Evolutionary conservation across 148 eudicot genomes (phyloP).

Genomic region (Silene latifolia): DNA sequence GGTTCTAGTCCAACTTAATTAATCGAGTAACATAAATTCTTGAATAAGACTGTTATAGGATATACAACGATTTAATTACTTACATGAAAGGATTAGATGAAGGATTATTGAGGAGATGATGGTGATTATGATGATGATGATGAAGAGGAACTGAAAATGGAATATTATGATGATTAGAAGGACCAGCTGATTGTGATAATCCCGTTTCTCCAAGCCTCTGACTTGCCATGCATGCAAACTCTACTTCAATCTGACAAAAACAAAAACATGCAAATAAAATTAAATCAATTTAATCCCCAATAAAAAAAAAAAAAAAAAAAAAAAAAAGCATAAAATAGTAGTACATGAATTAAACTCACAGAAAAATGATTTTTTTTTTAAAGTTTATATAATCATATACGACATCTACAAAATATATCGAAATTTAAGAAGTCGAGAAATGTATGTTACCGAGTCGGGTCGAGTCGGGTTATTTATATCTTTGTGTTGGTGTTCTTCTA

Average conservation of each 20-base stretch:
- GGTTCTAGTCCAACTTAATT: no score
- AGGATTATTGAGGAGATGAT: constrained; percentile 33
- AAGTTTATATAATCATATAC: no score
- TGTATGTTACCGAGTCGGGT: background rate
- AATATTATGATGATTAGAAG: constrained; percentile 62
- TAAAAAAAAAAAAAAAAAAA: no score
- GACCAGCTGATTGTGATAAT: constrained; percentile 52
- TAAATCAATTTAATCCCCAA: background rate
- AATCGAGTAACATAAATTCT: no score
- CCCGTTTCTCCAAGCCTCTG: constrained; percentile 60
- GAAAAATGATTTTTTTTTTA: background rate
- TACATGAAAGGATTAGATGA: constrained; percentile 64
- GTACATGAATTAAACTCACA: background rate
- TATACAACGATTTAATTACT: background rate
- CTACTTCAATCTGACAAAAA: background rate
- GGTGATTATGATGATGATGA: constrained; percentile 16
- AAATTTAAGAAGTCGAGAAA: no score
- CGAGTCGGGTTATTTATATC: no score
- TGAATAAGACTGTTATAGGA: background rate
- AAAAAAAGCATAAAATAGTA: no score
- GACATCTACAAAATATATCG: background rate
- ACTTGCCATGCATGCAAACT: constrained; percentile 63
- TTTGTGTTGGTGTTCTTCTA: no score
- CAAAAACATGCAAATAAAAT: background rate
- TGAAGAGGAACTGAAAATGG: constrained; percentile 52